Evolutionary conservation across 2,329 filamentous ascomycete species (phyloP).

Genomic region (Colletotrichum filicis): DNA sequence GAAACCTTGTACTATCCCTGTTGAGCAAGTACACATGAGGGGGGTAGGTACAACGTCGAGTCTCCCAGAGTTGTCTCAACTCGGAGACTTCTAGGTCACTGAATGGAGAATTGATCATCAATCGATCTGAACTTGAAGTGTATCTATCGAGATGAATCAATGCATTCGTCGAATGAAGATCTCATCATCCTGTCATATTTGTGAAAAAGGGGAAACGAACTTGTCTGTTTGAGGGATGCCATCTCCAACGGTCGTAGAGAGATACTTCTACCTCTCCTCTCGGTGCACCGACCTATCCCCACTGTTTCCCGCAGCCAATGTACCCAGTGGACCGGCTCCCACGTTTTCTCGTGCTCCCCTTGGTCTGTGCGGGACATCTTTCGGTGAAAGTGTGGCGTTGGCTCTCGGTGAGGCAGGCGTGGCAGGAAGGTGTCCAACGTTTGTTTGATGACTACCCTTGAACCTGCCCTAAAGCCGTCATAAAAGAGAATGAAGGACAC

Average conservation of each 20-base stretch:
- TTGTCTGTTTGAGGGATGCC: not conserved
- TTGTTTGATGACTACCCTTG: not conserved
- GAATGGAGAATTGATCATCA: not conserved
- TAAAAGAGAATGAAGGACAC: too few species aligned
- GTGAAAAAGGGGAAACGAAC: not conserved
- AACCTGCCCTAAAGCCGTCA: not conserved
- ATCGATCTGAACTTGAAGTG: not conserved
- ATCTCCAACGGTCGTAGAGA: not conserved
- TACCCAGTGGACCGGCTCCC: not conserved
- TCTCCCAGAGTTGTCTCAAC: not conserved
- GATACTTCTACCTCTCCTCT: not conserved
- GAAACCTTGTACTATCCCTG: not conserved
- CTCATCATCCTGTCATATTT: not conserved
- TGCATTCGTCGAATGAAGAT: not conserved
- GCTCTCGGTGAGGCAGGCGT: not conserved
- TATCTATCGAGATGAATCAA: not conserved
- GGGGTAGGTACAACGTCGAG: not conserved
- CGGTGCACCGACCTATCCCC: not conserved
- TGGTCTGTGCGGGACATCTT: not conserved
- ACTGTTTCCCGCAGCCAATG: not conserved
- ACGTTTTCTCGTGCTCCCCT: not conserved
- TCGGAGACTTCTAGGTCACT: not conserved
- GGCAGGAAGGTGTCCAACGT: not conserved
- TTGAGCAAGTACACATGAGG: not conserved
- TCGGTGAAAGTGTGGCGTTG: not conserved